Percentiles rank a stretch among this genome's conserved stretches.
phyloP scores from a whole-genome alignment of 495 filamentous ascomycete species.

The Penicillium turbatum region DNA sequence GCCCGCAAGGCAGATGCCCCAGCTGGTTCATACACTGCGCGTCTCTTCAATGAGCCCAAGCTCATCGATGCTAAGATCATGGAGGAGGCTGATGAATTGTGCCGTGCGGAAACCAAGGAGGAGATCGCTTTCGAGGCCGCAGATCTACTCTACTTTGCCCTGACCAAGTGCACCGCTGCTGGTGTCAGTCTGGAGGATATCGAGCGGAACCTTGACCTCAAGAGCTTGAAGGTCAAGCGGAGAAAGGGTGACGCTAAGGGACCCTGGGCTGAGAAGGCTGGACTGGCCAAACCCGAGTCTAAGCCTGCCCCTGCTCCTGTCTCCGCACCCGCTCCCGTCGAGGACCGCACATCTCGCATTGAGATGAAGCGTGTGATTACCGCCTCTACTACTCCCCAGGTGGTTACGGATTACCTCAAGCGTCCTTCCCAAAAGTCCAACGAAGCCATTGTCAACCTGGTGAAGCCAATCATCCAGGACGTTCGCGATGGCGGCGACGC shows the following conservation, averaged over 20 bases:
- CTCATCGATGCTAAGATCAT: constrained; percentile 92
- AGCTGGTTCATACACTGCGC: constrained; percentile 84
- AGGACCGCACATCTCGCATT: constrained; percentile 59
- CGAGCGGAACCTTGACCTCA: constrained; percentile 86
- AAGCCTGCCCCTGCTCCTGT: constrained; percentile 40
- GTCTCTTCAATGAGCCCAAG: constrained; percentile 87
- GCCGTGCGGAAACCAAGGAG: constrained; percentile 72
- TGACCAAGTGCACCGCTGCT: constrained; percentile 78
- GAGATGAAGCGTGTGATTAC: constrained; percentile 76
- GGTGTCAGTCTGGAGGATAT: constrained; percentile 84
- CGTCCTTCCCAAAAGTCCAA: constrained; percentile 90
- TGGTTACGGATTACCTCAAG: constrained; percentile 66
- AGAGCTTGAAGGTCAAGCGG: constrained; percentile 88
- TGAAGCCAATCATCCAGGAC: constrained; percentile 84
- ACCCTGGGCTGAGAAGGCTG: constrained; percentile 78
- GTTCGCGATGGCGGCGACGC: constrained; percentile 77
- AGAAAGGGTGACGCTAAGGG: constrained; percentile 91
- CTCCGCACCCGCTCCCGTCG: constrained; percentile 41
- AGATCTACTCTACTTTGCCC: constrained; percentile 91
- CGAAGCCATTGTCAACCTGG: constrained; percentile 83
- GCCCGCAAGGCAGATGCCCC: constrained; percentile 77
- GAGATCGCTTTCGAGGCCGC: constrained; percentile 92
- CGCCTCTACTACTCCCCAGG: constrained; percentile 51
- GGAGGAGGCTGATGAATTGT: constrained; percentile 95
- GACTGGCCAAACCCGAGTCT: constrained; percentile 45